Conservation (phyloP, 2,329 filamentous ascomycete species). For the Alternaria sp. region DNA sequence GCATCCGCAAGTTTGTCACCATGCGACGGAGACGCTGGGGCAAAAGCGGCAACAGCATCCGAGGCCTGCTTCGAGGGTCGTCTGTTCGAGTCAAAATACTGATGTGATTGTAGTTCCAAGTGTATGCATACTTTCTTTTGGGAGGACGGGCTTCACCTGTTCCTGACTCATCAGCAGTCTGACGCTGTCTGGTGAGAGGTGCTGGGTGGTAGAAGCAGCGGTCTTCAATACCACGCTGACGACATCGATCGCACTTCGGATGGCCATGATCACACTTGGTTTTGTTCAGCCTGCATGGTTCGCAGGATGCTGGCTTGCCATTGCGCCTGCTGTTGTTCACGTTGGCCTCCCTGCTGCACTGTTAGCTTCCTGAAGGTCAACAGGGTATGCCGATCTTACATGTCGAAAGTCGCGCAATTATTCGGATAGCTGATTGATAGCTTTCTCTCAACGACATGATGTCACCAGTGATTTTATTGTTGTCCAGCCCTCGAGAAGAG, state of each 20-base stretch:
- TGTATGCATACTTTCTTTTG: slow-evolving; percentile 38
- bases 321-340: no score
- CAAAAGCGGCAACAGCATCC: slow-evolving; percentile 11
- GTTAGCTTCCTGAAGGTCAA: no score
- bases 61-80: slow-evolving; percentile 23
- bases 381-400: no score
- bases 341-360: no score
- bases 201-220: slow-evolving; percentile 46
- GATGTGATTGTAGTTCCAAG: not conserved
- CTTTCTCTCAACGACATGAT: no score
- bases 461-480: no score
- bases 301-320: slow-evolving; percentile 43
- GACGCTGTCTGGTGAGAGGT: slow-evolving; percentile 40
- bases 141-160: slow-evolving; percentile 22
- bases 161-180: slow-evolving; percentile 14
- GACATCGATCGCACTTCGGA: slow-evolving; percentile 43
- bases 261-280: slow-evolving; percentile 42
- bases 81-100: slow-evolving; percentile 14
- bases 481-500: no score
- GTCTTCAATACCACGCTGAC: slow-evolving; percentile 41
- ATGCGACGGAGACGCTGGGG: slow-evolving; percentile 18
- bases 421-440: no score
- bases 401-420: no score
- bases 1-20: slow-evolving; percentile 40
- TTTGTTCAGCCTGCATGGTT: slow-evolving; percentile 44